Conservation (phyloP, 257 asterid species). For the Capsicum pubescens region DNA sequence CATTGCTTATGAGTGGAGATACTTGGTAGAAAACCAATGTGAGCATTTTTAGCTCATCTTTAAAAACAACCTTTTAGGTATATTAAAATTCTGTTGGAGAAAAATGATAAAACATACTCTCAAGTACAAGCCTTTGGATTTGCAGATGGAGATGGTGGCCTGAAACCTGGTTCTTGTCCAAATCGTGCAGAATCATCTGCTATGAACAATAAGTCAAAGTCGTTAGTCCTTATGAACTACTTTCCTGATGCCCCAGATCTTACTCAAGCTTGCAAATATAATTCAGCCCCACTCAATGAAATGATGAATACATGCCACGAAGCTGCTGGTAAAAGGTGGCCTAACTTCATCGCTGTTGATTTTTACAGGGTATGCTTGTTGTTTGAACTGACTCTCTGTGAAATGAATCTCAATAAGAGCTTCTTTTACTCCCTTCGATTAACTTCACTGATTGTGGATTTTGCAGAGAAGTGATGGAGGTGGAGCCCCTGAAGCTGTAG, state of each 20-base stretch:
- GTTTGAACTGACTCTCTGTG: constrained; percentile 1
- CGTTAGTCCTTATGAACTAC: constrained; percentile 85
- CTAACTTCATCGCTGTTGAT: constrained; percentile 89
- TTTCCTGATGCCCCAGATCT: constrained; percentile 75
- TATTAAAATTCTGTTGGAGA: background rate
- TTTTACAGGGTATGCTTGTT: constrained; percentile 68
- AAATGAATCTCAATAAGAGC: background rate
- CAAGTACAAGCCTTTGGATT: constrained; percentile 28
- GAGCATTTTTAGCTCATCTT: constrained; percentile 33
- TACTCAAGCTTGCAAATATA: constrained; percentile 76
- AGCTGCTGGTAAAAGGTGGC: constrained; percentile 89
- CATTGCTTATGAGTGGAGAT: constrained; percentile 89
- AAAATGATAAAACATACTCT: constrained; percentile 25
- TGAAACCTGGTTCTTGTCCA: constrained; percentile 76
- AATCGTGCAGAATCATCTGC: constrained; percentile 80
- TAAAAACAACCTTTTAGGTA: background rate
- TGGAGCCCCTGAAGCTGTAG: constrained; percentile 86
- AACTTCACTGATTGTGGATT: background rate
- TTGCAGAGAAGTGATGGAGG: constrained; percentile 97
- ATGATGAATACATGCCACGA: constrained; percentile 81
- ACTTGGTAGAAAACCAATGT: constrained; percentile 90
- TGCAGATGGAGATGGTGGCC: constrained; percentile 93
- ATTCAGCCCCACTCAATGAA: constrained; percentile 69
- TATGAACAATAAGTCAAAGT: constrained; percentile 70
- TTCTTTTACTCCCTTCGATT: background rate